phyloP scores from a whole-genome alignment of 306 rosid species.

The Citrullus mucosospermus region DNA sequence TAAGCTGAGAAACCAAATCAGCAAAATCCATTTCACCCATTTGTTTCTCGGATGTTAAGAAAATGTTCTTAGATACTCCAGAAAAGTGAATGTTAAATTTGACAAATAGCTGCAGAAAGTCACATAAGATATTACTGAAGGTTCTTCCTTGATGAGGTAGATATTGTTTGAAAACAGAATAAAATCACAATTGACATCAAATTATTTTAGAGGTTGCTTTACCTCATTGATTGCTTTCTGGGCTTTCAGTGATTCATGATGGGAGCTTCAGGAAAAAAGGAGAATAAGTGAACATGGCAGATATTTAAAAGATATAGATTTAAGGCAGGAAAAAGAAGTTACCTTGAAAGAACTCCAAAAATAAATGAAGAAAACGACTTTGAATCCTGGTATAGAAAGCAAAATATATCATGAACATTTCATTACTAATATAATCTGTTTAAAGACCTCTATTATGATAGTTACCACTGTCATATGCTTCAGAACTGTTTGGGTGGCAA shows the following conservation, averaged over 20 bases:
- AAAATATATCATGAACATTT: constrained; percentile 22
- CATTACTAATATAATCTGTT: constrained; percentile 10
- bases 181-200: constrained; percentile 2
- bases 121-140: constrained; percentile 14
- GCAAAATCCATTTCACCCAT: constrained; percentile 40
- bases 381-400: constrained; percentile 51
- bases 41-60: constrained; percentile 45
- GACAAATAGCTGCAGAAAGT: constrained; percentile 78
- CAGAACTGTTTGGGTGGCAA: constrained; percentile 77
- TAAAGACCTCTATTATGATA: constrained; percentile 13
- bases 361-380: constrained; percentile 70
- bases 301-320: constrained; percentile 10
- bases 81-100: constrained; percentile 95
- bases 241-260: constrained; percentile 91
- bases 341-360: constrained; percentile 92
- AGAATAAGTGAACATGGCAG: constrained; percentile 1
- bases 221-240: constrained; percentile 98
- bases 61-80: constrained; percentile 88
- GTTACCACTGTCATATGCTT: constrained; percentile 85
- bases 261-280: constrained; percentile 60
- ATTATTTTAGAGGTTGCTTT: constrained; percentile 19
- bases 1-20: constrained; percentile 81
- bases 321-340: constrained; percentile 10
- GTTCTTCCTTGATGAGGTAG: not conserved
- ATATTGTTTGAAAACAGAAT: not conserved